Conservation (phyloP, 805 yeast genomes). For the Candida schatavii region DNA sequence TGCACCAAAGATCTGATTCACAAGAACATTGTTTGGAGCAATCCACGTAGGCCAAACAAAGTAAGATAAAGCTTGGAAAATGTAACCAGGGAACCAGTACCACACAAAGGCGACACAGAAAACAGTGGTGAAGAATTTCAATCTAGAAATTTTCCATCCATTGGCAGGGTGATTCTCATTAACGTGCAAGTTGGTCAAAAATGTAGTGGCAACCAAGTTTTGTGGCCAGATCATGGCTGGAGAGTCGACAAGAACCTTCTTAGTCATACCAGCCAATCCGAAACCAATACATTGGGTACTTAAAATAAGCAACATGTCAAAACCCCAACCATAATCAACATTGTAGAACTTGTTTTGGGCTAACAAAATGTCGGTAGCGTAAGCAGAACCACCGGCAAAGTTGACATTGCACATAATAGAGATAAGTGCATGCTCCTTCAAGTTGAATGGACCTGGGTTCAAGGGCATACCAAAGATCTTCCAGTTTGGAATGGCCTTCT, state of each 20-base stretch:
- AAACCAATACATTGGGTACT: slow-evolving; percentile 66
- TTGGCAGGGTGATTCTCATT: slow-evolving; percentile 51
- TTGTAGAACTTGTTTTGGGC: slow-evolving; percentile 50
- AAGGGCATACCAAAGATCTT: slow-evolving; percentile 30
- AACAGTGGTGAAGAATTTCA: slow-evolving; percentile 45
- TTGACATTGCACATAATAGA: slow-evolving; percentile 29
- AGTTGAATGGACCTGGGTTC: slow-evolving; percentile 62
- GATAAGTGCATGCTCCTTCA: slow-evolving; percentile 60
- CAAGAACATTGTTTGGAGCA: slow-evolving; percentile 53
- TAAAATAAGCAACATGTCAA: slow-evolving; percentile 47
- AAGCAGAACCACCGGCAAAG: slow-evolving; percentile 42
- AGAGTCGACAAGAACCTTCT: slow-evolving; percentile 60
- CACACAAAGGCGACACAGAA: slow-evolving; percentile 43
- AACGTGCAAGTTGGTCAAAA: slow-evolving; percentile 50
- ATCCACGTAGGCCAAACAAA: slow-evolving; percentile 71
- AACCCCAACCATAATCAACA: slow-evolving; percentile 50
- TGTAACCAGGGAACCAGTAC: slow-evolving; percentile 60
- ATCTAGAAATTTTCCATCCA: slow-evolving; percentile 60
- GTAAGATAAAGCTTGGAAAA: slow-evolving; percentile 55
- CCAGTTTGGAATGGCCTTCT: slow-evolving; percentile 11
- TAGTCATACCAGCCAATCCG: slow-evolving; percentile 61
- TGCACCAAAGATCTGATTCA: slow-evolving; percentile 65
- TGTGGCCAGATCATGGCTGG: slow-evolving; percentile 72
- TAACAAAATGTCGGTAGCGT: slow-evolving; percentile 54
- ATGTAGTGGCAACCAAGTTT: slow-evolving; percentile 56